A percentile compares a stretch with the other conserved stretches of the same genome.
Evolutionary conservation across 1,284 basidiomycete genomes (phyloP).

Genomic region (Kwoniella shivajii): DNA sequence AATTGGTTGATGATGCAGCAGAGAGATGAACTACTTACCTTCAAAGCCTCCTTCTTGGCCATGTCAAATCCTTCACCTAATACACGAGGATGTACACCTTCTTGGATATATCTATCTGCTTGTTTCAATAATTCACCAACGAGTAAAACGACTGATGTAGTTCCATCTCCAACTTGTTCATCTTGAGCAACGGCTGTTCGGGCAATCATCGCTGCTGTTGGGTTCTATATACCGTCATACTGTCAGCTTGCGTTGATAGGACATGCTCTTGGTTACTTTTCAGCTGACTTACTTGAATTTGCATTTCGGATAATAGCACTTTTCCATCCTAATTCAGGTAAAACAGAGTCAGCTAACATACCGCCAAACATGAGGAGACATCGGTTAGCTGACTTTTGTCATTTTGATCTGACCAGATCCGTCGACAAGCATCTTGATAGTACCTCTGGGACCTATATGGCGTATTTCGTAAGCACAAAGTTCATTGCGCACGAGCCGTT

Average conservation of each 20-base stretch:
- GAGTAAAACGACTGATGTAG: conserved; percentile 93
- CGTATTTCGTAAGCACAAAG: too few species aligned
- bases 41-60: conserved; percentile 91
- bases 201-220: conserved; percentile 98
- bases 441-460: conserved; percentile 86
- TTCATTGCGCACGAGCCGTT: neutral
- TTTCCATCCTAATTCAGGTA: conserved; percentile 73
- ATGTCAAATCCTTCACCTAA: conserved; percentile 95
- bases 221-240: conserved; percentile 62
- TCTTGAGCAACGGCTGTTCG: conserved; percentile 98
- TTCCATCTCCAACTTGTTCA: conserved; percentile 98
- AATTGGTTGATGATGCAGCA: too few species aligned
- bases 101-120: conserved; percentile 95
- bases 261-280: neutral
- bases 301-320: conserved; percentile 98
- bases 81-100: conserved; percentile 97
- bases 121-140: conserved; percentile 98
- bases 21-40: too few species aligned
- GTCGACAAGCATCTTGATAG: conserved; percentile 99
- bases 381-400: conserved; percentile 78
- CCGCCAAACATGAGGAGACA: too few species aligned
- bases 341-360: too few species aligned
- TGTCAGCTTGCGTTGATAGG: neutral
- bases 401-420: conserved; percentile 99
- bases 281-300: conserved; percentile 71